A percentile compares a stretch with the other conserved stretches of the same genome.
Conservation (phyloP, 2,329 filamentous ascomycete species). For the Trematosphaeria pertusa region DNA sequence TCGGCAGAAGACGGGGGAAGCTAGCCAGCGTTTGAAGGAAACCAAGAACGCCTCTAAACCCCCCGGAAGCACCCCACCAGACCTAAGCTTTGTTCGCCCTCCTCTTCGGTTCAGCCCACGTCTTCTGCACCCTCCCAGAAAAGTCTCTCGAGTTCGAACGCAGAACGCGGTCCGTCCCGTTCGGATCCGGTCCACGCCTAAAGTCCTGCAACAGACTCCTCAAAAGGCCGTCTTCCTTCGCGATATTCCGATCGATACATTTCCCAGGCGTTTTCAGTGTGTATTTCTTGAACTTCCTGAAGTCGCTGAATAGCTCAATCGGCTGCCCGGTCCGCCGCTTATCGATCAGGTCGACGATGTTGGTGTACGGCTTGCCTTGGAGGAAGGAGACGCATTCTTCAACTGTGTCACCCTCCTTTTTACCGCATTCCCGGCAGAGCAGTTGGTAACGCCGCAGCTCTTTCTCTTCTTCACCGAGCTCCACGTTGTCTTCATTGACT, state of each 20-base stretch:
- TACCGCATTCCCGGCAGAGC: neutral
- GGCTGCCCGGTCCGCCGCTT: neutral
- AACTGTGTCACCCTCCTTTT: neutral
- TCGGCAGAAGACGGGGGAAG: too few relatives aligned
- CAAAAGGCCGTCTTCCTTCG: neutral
- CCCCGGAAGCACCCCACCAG: too few relatives aligned
- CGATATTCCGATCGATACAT: neutral
- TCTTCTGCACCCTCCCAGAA: too few relatives aligned
- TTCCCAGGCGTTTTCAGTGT: neutral
- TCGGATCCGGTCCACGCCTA: too few relatives aligned
- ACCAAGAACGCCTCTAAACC: too few relatives aligned
- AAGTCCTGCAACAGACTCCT: neutral
- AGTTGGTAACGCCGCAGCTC: neutral
- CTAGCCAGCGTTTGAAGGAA: too few relatives aligned
- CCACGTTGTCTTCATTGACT: too few relatives aligned
- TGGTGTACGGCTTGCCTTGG: neutral
- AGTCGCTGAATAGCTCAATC: neutral
- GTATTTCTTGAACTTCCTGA: neutral
- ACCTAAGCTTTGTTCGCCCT: too few relatives aligned
- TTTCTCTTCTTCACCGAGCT: neutral
- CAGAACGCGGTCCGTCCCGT: too few relatives aligned
- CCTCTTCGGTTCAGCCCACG: too few relatives aligned
- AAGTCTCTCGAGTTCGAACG: too few relatives aligned
- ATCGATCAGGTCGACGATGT: constrained; percentile 1
- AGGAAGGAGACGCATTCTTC: neutral